phyloP scores from a whole-genome alignment of 768 basidiomycete genomes.

The Termitomyces sp. region DNA sequence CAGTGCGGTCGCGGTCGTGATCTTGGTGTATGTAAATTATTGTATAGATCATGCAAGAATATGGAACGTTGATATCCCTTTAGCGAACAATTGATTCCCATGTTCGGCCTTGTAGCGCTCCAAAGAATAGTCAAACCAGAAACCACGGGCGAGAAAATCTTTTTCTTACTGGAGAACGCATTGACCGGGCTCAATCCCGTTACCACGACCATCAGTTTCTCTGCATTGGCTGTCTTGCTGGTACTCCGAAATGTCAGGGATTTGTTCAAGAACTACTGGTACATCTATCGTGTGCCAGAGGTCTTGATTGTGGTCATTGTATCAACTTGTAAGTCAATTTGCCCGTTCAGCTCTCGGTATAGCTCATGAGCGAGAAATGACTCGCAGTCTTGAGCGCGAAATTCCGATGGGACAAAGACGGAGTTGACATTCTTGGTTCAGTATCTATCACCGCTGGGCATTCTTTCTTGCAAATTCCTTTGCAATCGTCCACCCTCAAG shows the following conservation, averaged over 20 bases:
- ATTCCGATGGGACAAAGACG: slow-evolving; percentile 70
- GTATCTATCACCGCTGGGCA: slow-evolving; percentile 59
- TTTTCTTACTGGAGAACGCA: slow-evolving; percentile 64
- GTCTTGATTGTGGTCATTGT: slow-evolving; percentile 82
- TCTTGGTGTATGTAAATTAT: slow-evolving; percentile 58
- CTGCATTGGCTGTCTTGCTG: slow-evolving; percentile 63
- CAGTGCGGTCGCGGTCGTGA: slow-evolving; percentile 79
- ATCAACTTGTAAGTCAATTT: slow-evolving; percentile 61
- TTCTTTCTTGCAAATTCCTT: slow-evolving; percentile 70
- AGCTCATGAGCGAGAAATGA: background rate
- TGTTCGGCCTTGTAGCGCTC: slow-evolving; percentile 72
- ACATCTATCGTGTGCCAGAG: slow-evolving; percentile 81
- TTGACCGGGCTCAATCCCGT: slow-evolving; percentile 52
- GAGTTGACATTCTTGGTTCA: slow-evolving; percentile 79
- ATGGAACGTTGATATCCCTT: slow-evolving; percentile 4
- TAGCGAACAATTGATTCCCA: slow-evolving; percentile 83
- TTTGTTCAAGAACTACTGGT: slow-evolving; percentile 55
- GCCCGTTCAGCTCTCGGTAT: background rate
- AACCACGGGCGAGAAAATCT: slow-evolving; percentile 68
- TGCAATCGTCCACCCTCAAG: slow-evolving; percentile 51
- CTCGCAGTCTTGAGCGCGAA: slow-evolving; percentile 61
- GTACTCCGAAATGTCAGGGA: slow-evolving; percentile 52
- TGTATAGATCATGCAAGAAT: background rate
- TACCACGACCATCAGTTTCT: slow-evolving; percentile 73
- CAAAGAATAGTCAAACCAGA: slow-evolving; percentile 52